These are phyloP conservation scores for Oryza brachyantha DNA, from an alignment of 176 grass and related monocot genomes.

Conservation along the genomic window DNA sequence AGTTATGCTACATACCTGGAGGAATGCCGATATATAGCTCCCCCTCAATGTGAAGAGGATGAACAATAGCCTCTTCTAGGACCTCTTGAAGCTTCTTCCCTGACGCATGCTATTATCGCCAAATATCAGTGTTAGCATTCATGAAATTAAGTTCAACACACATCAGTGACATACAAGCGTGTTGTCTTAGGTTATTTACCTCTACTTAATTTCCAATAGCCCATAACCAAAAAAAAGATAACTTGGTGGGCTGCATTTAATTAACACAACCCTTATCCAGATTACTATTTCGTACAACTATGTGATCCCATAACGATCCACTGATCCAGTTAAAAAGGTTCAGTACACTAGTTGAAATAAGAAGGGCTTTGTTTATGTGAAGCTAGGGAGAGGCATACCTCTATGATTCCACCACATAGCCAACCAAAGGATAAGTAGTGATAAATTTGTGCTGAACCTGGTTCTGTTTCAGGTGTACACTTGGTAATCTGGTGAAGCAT, in stretches of 20 bases:
- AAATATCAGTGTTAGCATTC: constrained; percentile 28
- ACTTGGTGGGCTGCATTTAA: not conserved
- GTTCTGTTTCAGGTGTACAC: constrained; percentile 71
- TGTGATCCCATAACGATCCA: not conserved
- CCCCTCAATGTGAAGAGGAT: constrained; percentile 90
- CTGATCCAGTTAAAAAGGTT: constrained; percentile 8
- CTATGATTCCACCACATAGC: constrained; percentile 94
- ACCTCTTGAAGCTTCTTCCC: constrained; percentile 95
- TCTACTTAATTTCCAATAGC: not conserved
- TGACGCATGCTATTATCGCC: constrained; percentile 66
- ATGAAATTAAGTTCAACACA: not conserved
- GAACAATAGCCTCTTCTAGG: constrained; percentile 88
- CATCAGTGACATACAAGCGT: not conserved
- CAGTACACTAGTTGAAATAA: not conserved
- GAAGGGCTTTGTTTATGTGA: not conserved
- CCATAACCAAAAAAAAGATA: not conserved
- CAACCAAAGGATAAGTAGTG: constrained; percentile 98
- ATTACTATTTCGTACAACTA: not conserved
- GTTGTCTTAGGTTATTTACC: not conserved
- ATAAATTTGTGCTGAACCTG: constrained; percentile 79
- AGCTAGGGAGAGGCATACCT: constrained; percentile 49
- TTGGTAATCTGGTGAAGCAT: constrained; percentile 50
- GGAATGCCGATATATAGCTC: constrained; percentile 97
- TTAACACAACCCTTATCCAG: not conserved
- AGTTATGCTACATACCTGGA: constrained; percentile 49